Base-by-base conservation (phyloP, 2,329 filamentous ascomycete species). In the Lasiodiplodia citricola region DNA sequence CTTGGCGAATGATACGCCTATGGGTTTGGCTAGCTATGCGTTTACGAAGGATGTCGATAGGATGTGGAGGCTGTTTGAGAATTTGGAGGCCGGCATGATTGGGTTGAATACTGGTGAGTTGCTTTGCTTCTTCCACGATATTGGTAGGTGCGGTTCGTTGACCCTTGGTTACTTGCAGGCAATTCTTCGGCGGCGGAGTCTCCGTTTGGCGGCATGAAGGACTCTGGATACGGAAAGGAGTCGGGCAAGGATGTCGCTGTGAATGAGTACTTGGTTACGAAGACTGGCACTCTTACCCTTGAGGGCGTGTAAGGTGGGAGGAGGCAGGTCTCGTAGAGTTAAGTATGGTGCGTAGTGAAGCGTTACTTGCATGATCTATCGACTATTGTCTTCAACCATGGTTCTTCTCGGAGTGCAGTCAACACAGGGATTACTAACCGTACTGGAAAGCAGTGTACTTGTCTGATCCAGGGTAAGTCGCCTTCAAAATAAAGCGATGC, bases 31-130 rank as follows among this genome's bases (percentile, higher is more conserved):
- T 8, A 89, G 87, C 50, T 91, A 91, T 73, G 87, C 87, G 70
- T 91, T 91, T 78, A 91, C 89, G 0, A 90, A 90, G 80, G 87
- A 90, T 73, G 80, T 91, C 5, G 88, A 91, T 74, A 87, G 89
- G 0, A 83, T 87, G 64, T 90, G 89, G 87, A 82, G 90, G 69
- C 79, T 91, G 75, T 80, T 91, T 68, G 89, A 92, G 81, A 89
- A 87, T 71, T 76, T 92, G 41, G 88, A 91, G 75, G 89, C 89
- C 4, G 89, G 89, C 3, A 91, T 91, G 89, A 88, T 91, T 74
- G 89, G 89, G 16, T 80, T 90, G 79, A 90, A 90, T 72, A 88
- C 86, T 68, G 85, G 87, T 82, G 74, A 74, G 77, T 69, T 25
- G 54, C 56, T 37, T 44, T n/a, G 16, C 31, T 55, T 23, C 31